Evolutionary conservation across 306 rosid genomes (phyloP), one percentile per base, ranked within the genome.

Genomic region (Trifolium repens): DNA sequence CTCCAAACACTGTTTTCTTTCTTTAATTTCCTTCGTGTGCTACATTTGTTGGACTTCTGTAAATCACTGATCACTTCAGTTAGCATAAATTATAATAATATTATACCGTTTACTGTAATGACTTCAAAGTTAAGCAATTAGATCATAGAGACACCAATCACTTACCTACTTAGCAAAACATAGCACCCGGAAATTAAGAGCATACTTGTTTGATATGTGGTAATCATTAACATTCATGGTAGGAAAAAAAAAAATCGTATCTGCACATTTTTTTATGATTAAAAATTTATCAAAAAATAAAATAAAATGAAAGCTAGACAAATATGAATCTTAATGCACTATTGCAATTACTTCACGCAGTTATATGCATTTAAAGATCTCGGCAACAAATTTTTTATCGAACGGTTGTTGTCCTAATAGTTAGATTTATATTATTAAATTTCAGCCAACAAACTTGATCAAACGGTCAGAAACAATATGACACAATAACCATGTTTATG

Each of bases 81-180:
- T 63, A 67, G 60, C 26, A 73, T 73, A 52, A 37, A 73, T 43
- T 17, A 75, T 53, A 40, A 57, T 24, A 11, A 16, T 12, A 12
- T 22, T 55, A 54, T 12, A 62, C 39, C 1, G 1, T 15, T 65
- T 71, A 50, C 57, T 42, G 76, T 58, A 69, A 69, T 65, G 81
- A 67, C 84, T 80, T 82, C 85, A 75, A 75, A 82, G 74, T 46
- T 79, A 82, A 86, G 92, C 54, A 76, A 71, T 69, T 27, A 79
- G 58, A 73, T 61, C 75, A 73, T 61, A 74, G 64, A 63, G 71
- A 71, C 49, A 73, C 11, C 49, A 75, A 70, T 76, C 50, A 50
- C 35, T 66, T 16, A 46, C 63, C 58, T 19, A 73, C 55, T 44
- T 57, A 24, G 13, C 55, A 43, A 58, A 69, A 67, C 80, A 75